Evolutionary conservation across 2,329 filamentous ascomycete genomes (phyloP), one percentile per base, ranked within the genome.

Genomic region (Colletotrichum chrysophilum): DNA sequence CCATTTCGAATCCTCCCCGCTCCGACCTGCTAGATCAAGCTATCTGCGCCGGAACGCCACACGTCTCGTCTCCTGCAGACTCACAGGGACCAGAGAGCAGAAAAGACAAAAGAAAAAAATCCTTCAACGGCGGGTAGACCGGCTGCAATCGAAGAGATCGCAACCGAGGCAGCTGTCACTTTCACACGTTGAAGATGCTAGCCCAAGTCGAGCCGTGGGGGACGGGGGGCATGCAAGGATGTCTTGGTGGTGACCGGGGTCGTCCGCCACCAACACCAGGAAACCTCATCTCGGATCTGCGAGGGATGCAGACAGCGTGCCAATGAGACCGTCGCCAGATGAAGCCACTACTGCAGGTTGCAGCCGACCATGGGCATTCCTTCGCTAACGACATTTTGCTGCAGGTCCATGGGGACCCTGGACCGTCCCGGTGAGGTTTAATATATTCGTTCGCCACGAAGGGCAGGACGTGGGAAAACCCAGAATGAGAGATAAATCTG

Each of bases 281-380:
- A 64, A 61, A 28, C 56, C 66, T 70, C 66, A 73, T 73, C 66
- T 73, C 71, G 71, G 65, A 30, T 43, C 38, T 24, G 38, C 56
- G 38, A 64, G 38, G n/a, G 24, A 24, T 36, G 36, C 24, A 70
- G 12, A 21, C 28, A 26, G 14, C 55, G 48, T 64, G 56, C 71
- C 71, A 73, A 73, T 70, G 56, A 12, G 38, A 70, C 21, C 32
- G 16, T 61, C 16, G 9, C 48, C 48, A 60, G 36, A 14, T 3
- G n/a, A 52, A 24, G 34, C 36, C 55, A 38, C 64, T 72, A 68
- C 70, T 61, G 64, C 70, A 72, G 8, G 56, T n/a, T 21, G 48
- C 12, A 24, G 30, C 36, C 58, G 36, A 55, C 21, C 12, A 26
- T 30, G 43, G n/a, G n/a, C 10, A 21, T 56, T 70, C 30, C 71